Evolutionary conservation across 257 asterid species (phyloP).

Genomic region (Gentiana macrophylla): DNA sequence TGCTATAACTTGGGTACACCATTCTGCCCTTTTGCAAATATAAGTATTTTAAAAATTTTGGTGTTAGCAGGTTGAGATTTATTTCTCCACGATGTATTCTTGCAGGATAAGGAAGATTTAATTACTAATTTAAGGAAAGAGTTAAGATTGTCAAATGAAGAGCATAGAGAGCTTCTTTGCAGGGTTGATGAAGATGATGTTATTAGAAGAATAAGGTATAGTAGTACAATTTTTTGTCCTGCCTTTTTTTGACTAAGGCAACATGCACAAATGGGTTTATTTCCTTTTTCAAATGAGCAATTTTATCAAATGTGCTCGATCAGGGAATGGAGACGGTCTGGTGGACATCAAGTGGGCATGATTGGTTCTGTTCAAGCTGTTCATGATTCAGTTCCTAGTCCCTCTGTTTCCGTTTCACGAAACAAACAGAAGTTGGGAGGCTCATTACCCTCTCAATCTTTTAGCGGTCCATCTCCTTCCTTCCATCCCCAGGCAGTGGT

Average conservation of each 20-base stretch:
- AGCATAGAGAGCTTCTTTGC: conserved; percentile 73
- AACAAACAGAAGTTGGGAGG: conserved; percentile 19
- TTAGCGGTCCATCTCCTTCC: conserved; percentile 19
- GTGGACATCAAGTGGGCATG: conserved; percentile 23
- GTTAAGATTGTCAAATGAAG: conserved; percentile 84
- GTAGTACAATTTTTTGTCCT: neutral
- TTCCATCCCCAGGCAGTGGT: conserved; percentile 17
- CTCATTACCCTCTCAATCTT: conserved; percentile 20
- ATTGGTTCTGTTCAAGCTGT: conserved; percentile 16
- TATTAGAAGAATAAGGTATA: conserved; percentile 68
- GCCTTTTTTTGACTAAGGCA: neutral
- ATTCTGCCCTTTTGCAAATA: conserved; percentile 7
- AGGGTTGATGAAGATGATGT: conserved; percentile 76
- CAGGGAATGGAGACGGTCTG: conserved; percentile 25
- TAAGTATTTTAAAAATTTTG: conserved; percentile 15
- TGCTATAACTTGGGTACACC: conserved; percentile 81
- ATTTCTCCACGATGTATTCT: conserved; percentile 24
- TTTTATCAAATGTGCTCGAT: neutral
- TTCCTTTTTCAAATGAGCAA: neutral
- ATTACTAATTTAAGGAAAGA: conserved; percentile 92
- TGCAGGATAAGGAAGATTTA: conserved; percentile 80
- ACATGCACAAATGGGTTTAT: neutral
- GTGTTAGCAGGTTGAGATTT: conserved; percentile 25
- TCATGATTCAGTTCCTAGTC: conserved; percentile 29
- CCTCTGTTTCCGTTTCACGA: conserved; percentile 22